These are phyloP conservation scores for Conticribra guillardii DNA, from an alignment of 108 stramenopile genomes.

Conservation along the genomic window DNA sequence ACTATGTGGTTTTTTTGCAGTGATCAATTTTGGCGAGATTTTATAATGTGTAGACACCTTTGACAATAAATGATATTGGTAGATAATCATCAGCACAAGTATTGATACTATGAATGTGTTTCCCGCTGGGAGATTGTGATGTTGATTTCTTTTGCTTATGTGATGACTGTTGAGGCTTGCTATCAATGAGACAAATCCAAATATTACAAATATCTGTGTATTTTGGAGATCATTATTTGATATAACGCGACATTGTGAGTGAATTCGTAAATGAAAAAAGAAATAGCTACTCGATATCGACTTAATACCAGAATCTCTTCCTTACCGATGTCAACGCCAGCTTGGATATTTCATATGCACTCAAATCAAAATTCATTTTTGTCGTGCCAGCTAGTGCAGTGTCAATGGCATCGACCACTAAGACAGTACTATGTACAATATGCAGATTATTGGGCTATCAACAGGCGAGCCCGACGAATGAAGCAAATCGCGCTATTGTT, in stretches of 20 bases:
- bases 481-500: too few relatives aligned
- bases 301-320: background rate
- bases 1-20: background rate
- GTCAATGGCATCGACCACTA: too few relatives aligned
- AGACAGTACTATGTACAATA: too few relatives aligned
- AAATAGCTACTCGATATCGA: too few relatives aligned
- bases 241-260: background rate
- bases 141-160: background rate
- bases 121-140: background rate
- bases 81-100: slow-evolving; percentile 5
- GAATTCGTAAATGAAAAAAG: background rate
- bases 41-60: background rate
- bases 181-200: background rate
- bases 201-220: background rate
- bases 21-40: background rate
- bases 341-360: slow-evolving; percentile 48
- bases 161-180: background rate
- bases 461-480: too few relatives aligned
- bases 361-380: background rate
- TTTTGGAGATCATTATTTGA: too few relatives aligned
- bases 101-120: slow-evolving; percentile 4
- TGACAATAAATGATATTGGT: slow-evolving; percentile 18
- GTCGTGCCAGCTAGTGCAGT: too few relatives aligned
- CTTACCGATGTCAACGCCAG: slow-evolving; percentile 44
- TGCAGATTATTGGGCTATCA: too few relatives aligned